Base-by-base conservation (phyloP, 257 asterid genomes). In the Paraleonurus japonicus region DNA sequence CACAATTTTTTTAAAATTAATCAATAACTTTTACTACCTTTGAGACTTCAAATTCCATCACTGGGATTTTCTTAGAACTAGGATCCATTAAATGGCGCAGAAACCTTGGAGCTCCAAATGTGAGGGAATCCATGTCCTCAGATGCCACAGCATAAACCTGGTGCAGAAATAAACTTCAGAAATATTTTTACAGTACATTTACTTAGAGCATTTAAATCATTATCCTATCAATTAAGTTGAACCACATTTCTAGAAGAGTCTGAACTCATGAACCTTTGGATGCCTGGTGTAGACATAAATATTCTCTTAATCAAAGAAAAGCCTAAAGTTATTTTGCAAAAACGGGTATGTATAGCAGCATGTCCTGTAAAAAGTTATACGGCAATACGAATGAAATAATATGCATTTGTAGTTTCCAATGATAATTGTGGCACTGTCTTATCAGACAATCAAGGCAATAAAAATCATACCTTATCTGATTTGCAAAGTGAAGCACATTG, bases 21-120 rank as follows among this genome's bases (percentile, higher is more conserved):
- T 64, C 62, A 63, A 69, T 61, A 63, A 70, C 45, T 72, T 63
- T 66, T 65, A 71, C 71, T 78, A 95, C 98, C 98, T 89, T 89
- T 57, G 95, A 69, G 81, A 95, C 88, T 80, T 92, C 99, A 81
- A 95, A 86, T 79, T 95, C 99, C 98, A 92, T 92, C 76, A 95
- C 98, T n/a, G 99, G 99, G 37, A 95, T 89, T 75, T 95, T 95
- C 81, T 92, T 95, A 47, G 97, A 83, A 84, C 95, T 92, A 73
- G 99, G 99, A 81, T 95, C 98, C 99, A 95, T 95, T 69, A 95
- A 79, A 88, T 95, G 99, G 26, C 99, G 98, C 77, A 94, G 88
- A 82, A 94, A 94, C 76, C 71, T 88, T 37, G 97, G 89, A 77
- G 98, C 92, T 78, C 99, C 99, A 80, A 95, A 95, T 27, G 99